Conservation (phyloP, 2,329 filamentous ascomycete genomes). For the Penicillium capsulatum region DNA sequence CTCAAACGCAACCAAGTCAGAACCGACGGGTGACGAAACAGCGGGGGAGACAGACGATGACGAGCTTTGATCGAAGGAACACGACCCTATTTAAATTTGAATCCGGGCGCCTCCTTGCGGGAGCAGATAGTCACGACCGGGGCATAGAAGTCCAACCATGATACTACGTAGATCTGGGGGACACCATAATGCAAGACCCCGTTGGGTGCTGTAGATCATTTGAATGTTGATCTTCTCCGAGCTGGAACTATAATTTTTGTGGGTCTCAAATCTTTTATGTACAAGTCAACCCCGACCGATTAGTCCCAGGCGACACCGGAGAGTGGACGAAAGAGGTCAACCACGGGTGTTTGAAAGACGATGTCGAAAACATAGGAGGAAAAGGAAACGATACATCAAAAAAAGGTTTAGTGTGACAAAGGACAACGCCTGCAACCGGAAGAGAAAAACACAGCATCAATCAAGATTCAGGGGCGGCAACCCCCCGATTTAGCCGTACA, state of each 20-base stretch:
- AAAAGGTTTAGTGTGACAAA: conserved; percentile 34
- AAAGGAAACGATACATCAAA: conserved; percentile 23
- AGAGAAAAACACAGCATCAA: conserved; percentile 28
- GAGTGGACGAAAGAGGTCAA: conserved; percentile 22
- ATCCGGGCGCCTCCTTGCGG: too few relatives aligned
- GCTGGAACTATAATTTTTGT: conserved; percentile 23
- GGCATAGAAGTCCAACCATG: too few relatives aligned
- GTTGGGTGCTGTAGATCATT: too few relatives aligned
- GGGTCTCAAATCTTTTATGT: conserved; percentile 34
- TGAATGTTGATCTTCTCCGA: too few relatives aligned
- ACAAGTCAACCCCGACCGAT: conserved; percentile 32
- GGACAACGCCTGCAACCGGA: conserved; percentile 35
- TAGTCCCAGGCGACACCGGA: conserved; percentile 21
- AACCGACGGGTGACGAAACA: conserved; percentile 18
- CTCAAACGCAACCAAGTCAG: conserved; percentile 1
- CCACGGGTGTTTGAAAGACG: conserved; percentile 16
- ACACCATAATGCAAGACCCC: too few relatives aligned
- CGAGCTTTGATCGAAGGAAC: conserved; percentile 30
- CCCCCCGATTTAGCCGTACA: conserved; percentile 33
- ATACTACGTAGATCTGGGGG: too few relatives aligned
- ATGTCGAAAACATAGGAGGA: conserved; percentile 18
- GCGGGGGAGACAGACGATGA: conserved; percentile 42
- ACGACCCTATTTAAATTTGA: too few relatives aligned
- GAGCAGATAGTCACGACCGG: too few relatives aligned
- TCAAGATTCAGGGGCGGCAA: conserved; percentile 16